These are phyloP conservation scores for Posidonia oceanica DNA, from an alignment of 116 monocot species.

Conservation along the genomic window DNA sequence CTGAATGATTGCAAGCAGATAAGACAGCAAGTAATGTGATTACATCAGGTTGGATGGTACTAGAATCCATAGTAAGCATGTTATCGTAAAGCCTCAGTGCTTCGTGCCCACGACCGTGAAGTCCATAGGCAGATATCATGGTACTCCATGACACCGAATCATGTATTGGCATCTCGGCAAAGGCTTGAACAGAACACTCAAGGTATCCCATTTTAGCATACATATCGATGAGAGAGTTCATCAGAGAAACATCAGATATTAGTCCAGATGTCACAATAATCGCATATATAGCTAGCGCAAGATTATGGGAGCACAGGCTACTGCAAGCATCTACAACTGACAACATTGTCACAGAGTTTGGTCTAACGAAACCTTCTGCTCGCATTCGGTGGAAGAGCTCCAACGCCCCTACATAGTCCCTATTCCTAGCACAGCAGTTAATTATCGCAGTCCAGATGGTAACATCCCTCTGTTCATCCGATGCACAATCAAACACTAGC, in stretches of 20 bases:
- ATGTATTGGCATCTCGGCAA: slow-evolving; percentile 18
- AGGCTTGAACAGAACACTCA: slow-evolving; percentile 14
- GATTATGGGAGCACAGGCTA: slow-evolving; percentile 4
- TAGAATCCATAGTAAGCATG: slow-evolving; percentile 9
- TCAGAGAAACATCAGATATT: slow-evolving; percentile 2
- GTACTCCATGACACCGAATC: slow-evolving; percentile 30
- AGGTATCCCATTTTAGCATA: slow-evolving; percentile 28
- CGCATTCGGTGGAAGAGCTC: slow-evolving; percentile 17
- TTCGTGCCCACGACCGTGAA: slow-evolving; percentile 29
- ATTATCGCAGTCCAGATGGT: slow-evolving; percentile 27
- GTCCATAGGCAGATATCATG: slow-evolving; percentile 28
- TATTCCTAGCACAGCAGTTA: not conserved
- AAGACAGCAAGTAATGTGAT: slow-evolving; percentile 24
- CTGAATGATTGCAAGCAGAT: slow-evolving; percentile 34
- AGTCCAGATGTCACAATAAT: slow-evolving; percentile 13
- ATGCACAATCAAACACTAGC: slow-evolving; percentile 1
- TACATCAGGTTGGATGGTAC: slow-evolving; percentile 1
- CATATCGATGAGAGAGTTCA: slow-evolving; percentile 30
- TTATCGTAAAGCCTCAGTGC: slow-evolving; percentile 23
- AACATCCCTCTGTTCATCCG: slow-evolving; percentile 14
- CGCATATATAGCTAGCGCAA: slow-evolving; percentile 10
- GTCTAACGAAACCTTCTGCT: slow-evolving; percentile 8
- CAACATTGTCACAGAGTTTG: slow-evolving; percentile 20
- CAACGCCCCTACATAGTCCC: slow-evolving; percentile 7
- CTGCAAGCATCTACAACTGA: slow-evolving; percentile 11